A percentile compares a stretch with the other conserved stretches of the same genome.
phyloP scores from a whole-genome alignment of 192 early-diverging fungal species.

The Allomyces javanicus region DNA sequence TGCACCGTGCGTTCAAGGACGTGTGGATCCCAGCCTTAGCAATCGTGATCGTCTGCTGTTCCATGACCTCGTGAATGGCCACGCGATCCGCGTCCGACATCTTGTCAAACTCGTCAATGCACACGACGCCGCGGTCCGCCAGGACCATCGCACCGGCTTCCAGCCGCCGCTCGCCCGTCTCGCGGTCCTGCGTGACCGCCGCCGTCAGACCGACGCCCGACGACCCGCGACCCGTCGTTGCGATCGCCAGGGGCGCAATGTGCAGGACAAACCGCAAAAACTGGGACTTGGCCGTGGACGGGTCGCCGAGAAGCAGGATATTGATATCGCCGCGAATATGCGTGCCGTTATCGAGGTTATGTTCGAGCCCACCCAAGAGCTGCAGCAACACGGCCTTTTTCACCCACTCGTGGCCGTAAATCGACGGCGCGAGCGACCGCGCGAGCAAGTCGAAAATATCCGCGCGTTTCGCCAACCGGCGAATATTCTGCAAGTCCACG shows the following conservation, averaged over 20 bases:
- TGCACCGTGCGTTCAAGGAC: slow-evolving; percentile 80
- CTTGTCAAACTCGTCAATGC: slow-evolving; percentile 98
- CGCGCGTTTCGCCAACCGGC: slow-evolving; percentile 41
- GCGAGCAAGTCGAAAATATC: slow-evolving; percentile 66
- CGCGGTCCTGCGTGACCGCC: slow-evolving; percentile 84
- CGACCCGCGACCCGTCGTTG: slow-evolving; percentile 56
- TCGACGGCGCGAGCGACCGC: slow-evolving; percentile 72
- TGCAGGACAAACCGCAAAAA: slow-evolving; percentile 50
- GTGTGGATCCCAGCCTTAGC: slow-evolving; percentile 94
- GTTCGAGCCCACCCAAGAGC: slow-evolving; percentile 88
- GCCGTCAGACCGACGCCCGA: slow-evolving; percentile 92
- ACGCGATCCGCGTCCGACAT: slow-evolving; percentile 93
- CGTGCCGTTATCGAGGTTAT: slow-evolving; percentile 77
- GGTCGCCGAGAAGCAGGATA: slow-evolving; percentile 92
- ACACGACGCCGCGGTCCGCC: slow-evolving; percentile 94
- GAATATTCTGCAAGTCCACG: slow-evolving; percentile 71
- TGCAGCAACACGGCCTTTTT: slow-evolving; percentile 91
- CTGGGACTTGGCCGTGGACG: slow-evolving; percentile 84
- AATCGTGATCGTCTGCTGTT: slow-evolving; percentile 94
- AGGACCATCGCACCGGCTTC: slow-evolving; percentile 95
- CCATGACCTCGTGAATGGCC: slow-evolving; percentile 99
- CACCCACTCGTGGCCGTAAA: slow-evolving; percentile 78
- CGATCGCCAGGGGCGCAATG: slow-evolving; percentile 3
- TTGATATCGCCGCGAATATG: slow-evolving; percentile 93
- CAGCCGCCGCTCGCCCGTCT: slow-evolving; percentile 91